These are phyloP conservation scores for Zychaea mexicana DNA, from an alignment of 371 early-diverging fungal genomes.

Conservation along the genomic window DNA sequence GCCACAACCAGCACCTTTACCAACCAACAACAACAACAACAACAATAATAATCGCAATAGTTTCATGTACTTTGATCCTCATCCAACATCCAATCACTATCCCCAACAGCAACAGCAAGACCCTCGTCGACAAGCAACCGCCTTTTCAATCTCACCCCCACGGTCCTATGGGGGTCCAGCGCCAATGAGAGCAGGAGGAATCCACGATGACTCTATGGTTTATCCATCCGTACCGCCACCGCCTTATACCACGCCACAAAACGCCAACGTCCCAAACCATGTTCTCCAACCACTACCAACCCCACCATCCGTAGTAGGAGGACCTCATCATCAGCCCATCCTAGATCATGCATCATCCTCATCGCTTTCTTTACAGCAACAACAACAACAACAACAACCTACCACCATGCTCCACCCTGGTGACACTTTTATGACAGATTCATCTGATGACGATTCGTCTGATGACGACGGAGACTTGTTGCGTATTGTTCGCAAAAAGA, in stretches of 20 bases:
- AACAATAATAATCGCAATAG: not conserved
- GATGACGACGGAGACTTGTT: constrained; percentile 30
- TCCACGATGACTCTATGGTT: not conserved
- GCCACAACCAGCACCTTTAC: not conserved
- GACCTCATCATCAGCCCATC: not conserved
- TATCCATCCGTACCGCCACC: not conserved
- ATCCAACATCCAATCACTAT: not conserved
- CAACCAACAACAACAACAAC: not conserved
- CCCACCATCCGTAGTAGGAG: not conserved
- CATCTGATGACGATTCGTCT: constrained; percentile 18
- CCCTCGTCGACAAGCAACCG: not conserved
- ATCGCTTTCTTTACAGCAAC: not conserved
- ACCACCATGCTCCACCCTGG: not conserved
- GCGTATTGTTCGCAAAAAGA: constrained; percentile 27
- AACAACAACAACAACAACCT: no score
- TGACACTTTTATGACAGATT: constrained; percentile 10
- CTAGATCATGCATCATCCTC: not conserved
- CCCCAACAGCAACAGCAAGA: not conserved
- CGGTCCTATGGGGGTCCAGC: not conserved
- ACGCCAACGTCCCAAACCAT: not conserved
- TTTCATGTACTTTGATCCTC: not conserved
- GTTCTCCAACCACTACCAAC: not conserved
- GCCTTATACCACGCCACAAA: not conserved
- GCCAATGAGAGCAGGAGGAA: not conserved
- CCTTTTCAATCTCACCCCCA: not conserved